Evolutionary conservation across 2,329 filamentous ascomycete genomes (phyloP).

Genomic region (Aspergillus texensis): DNA sequence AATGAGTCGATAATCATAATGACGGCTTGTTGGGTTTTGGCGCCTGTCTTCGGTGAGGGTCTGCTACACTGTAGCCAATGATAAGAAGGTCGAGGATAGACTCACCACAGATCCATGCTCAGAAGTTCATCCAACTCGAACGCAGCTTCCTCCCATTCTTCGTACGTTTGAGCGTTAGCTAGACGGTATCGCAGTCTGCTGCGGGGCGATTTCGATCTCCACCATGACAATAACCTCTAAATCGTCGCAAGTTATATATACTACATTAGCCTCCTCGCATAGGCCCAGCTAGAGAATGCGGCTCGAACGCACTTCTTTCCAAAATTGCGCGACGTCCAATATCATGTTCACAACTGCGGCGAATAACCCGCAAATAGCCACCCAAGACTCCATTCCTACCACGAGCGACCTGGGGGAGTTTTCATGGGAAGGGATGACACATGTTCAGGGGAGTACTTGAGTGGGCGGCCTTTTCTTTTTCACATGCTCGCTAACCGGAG

Average conservation of each 20-base stretch:
- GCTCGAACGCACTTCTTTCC: constrained; percentile 57
- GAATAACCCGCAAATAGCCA: constrained; percentile 30
- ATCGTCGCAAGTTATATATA: not conserved
- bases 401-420: not conserved
- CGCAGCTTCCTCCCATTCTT: constrained; percentile 86
- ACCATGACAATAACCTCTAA: constrained; percentile 71
- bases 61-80: not conserved
- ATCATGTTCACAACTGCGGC: constrained; percentile 58
- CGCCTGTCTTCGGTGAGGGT: constrained; percentile 61
- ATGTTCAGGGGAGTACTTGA: constrained; percentile 3
- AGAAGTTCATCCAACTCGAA: constrained; percentile 78
- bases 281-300: not conserved
- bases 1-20: constrained; percentile 87
- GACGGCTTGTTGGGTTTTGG: constrained; percentile 74
- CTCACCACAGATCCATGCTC: constrained; percentile 78
- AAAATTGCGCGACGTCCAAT: constrained; percentile 64
- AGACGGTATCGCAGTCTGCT: constrained; percentile 69
- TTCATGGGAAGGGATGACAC: constrained; percentile 6
- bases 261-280: not conserved
- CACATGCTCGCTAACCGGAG: constrained; percentile 21
- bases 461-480: constrained; percentile 6
- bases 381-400: constrained; percentile 27
- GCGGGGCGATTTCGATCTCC: constrained; percentile 64
- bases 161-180: constrained; percentile 68
- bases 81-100: not conserved